Evolutionary conservation across 2,329 filamentous ascomycete species (phyloP), one percentile per base, ranked within the genome.

Genomic region (Fusarium albidum): DNA sequence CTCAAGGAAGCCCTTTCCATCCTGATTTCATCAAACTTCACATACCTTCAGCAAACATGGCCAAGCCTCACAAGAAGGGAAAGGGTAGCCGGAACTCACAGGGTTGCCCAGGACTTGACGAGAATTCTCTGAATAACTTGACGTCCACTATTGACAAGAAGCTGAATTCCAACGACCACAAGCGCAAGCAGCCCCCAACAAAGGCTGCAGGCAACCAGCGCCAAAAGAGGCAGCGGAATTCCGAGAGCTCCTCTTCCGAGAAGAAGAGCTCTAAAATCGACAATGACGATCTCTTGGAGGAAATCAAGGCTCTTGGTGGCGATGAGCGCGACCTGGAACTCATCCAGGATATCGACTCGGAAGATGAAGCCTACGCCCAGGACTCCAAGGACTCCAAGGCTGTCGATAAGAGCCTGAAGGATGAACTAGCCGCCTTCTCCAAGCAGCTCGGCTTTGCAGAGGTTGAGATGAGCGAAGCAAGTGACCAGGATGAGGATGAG

Each of bases 251-350:
- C 18, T 59, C 46, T 21, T 51, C 62, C 39, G 57, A 57, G 5
- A 72, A 68, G 62, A 63, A 62, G 18, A 48, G 55, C 29, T 27
- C 38, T 13, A 62, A 68, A 10, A 65, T 70, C 18, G 70, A 70
- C 17, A 62, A 70, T n/a, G 73, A 75, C 27, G 68, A 71, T 11
- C 73, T 89, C 5, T 73, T 89, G 8, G 80, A 84, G 49, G 87
- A 89, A 65, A 89, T 89, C 56, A 77, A 80, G 59, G 84, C 83
- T 12, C 75, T 90, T 2, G 87, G 86, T 4, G 87, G 87, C 12
- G 84, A 87, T 46, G 83, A 89, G 69, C 78, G 84, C 34, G 87
- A 89, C 58, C 69, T 87, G 35, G 81, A 84, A 29, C 78, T 89
- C 28, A 80, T 89, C 46, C 81, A 79, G 34, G 83, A 81, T 52